A percentile compares a stretch with the other conserved stretches of the same genome.
Conservation (phyloP, 1,284 basidiomycete species). For the Malassezia furfur region DNA sequence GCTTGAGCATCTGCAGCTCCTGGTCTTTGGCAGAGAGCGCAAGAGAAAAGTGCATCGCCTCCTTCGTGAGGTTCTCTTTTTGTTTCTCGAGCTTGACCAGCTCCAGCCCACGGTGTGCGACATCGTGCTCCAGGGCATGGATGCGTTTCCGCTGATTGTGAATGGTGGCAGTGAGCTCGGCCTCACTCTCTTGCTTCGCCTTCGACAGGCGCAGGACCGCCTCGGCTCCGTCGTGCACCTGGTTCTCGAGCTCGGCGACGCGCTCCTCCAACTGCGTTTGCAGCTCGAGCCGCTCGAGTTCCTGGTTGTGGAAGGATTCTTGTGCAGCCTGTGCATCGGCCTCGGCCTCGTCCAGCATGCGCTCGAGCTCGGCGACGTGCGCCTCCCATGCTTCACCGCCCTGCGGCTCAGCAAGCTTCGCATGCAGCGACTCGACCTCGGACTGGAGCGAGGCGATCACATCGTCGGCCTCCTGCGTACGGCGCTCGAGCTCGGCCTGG, state of each 20-base stretch:
- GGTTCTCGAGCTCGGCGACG: background rate
- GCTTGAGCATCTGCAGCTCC: slow-evolving; percentile 33
- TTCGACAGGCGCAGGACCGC: background rate
- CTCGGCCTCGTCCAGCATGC: background rate
- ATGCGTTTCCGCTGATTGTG: slow-evolving; percentile 10
- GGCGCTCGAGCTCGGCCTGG: background rate
- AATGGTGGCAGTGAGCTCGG: slow-evolving; percentile 3
- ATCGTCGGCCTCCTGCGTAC: background rate
- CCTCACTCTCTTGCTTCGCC: slow-evolving; percentile 7
- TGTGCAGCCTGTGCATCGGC: background rate
- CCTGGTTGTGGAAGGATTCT: background rate
- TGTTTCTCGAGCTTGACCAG: slow-evolving; percentile 27
- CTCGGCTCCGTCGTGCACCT: background rate
- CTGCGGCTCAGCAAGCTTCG: background rate
- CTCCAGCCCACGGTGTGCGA: slow-evolving; percentile 20
- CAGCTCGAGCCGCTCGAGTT: background rate
- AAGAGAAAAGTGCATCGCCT: slow-evolving; percentile 28
- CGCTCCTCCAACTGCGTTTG: slow-evolving; percentile 3
- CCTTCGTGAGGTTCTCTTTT: slow-evolving; percentile 27
- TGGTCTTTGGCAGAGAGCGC: slow-evolving; percentile 31
- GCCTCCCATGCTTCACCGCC: background rate
- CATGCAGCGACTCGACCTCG: background rate
- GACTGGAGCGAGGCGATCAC: background rate
- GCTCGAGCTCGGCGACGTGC: slow-evolving; percentile 4
- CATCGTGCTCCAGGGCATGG: slow-evolving; percentile 18